Base-by-base conservation (phyloP, 1,139 yeast genomes). In the Saccharomyces hybrid region DNA sequence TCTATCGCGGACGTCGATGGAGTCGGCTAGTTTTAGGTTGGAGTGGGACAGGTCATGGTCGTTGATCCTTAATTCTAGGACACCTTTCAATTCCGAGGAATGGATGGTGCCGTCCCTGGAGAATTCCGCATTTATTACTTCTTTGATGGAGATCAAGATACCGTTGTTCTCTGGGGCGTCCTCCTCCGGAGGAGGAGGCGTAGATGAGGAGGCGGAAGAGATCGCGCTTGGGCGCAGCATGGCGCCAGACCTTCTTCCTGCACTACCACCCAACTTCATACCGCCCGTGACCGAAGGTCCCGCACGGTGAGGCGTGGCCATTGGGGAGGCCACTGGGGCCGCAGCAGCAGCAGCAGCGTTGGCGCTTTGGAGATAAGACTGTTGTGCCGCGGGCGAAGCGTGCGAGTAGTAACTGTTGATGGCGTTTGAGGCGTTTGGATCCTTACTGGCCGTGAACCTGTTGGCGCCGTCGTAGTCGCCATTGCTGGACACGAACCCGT, bases 1-100 rank as follows among this genome's bases (percentile, higher is more conserved):
- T 53, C 65, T 66, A 49, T 68, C 70, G 38, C 65, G 65, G 19
- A 64, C 66, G 48, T 65, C 60, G n/a, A 67, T 60, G 1, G 57
- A 50, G 32, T 80, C 81, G 38, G 75, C 67, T 59, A 91, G 76
- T 58, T 82, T 69, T 56, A 91, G 78, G 68, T 81, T 82, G 56
- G 89, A 80, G 61, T 79, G 79, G 21, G 95, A 82, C 60, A 85
- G 77, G 34, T 78, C 79, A 12, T 86, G 76, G 64, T 89, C 81
- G 68, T 87, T 90, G 62, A 93, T 84, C 71, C 96, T 84, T 68
- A 93, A 77, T 72, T 89, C 96, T 64, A 93, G 77, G 63, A 87
- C 95, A 69, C 99, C 99, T 72, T 89, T 89, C 58, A 90, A 80
- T 69, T 91, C 97, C 50, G 90, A 81, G 29, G 82, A 76, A 54